A percentile compares a stretch with the other conserved stretches of the same genome.
Conservation (phyloP, 78 protist species). For the Mastigamoeba balamuthi region DNA sequence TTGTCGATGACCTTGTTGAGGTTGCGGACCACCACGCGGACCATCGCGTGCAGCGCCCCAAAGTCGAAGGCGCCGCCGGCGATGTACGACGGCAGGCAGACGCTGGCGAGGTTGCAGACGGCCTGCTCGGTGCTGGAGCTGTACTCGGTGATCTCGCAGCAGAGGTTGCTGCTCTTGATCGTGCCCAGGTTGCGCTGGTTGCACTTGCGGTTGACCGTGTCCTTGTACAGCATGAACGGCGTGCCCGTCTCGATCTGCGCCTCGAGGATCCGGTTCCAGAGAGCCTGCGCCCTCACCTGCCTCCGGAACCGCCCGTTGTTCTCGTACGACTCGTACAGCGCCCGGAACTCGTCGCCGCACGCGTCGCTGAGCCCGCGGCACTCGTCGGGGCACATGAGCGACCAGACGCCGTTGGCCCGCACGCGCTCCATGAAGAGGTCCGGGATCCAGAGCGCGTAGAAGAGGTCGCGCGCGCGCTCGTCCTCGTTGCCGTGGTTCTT, state of each 20-base stretch:
- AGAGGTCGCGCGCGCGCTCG: conserved; percentile 92
- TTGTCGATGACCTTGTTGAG: conserved; percentile 87
- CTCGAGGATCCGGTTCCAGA: conserved; percentile 93
- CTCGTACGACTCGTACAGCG: conserved; percentile 78
- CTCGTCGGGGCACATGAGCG: conserved; percentile 90
- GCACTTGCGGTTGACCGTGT: conserved; percentile 88
- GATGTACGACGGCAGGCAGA: conserved; percentile 87
- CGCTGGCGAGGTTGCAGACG: conserved; percentile 96
- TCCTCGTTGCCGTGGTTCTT: conserved; percentile 87
- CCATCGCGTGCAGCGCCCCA: conserved; percentile 49
- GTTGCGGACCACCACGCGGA: conserved; percentile 69
- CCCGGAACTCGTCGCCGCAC: conserved; percentile 82
- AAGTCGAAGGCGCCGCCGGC: conserved; percentile 56
- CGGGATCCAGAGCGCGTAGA: conserved; percentile 95
- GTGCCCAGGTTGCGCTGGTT: conserved; percentile 95
- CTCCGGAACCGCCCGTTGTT: conserved; percentile 51
- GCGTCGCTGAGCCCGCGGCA: conserved; percentile 80
- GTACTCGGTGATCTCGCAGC: conserved; percentile 97
- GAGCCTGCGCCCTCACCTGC: conserved; percentile 79
- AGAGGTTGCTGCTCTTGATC: conserved; percentile 87
- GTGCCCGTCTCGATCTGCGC: conserved; percentile 97
- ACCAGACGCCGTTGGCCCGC: conserved; percentile 80
- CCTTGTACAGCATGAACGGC: conserved; percentile 97
- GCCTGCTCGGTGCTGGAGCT: conserved; percentile 90
- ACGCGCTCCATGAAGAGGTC: conserved; percentile 97